Evolutionary conservation across 116 monocot genomes (phyloP).

Genomic region (Iris pallida): DNA sequence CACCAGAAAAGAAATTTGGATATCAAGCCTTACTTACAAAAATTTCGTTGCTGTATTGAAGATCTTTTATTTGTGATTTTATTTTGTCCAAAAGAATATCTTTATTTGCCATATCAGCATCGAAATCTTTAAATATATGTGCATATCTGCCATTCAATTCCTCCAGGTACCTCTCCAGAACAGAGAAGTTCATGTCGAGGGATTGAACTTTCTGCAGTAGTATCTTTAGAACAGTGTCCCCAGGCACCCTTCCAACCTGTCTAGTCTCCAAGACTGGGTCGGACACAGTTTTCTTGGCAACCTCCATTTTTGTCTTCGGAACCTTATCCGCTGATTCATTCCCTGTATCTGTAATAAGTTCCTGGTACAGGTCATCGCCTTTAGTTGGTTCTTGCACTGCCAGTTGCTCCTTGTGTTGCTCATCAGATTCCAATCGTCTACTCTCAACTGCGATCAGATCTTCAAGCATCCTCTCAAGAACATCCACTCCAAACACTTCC

Average conservation of each 20-base stretch:
- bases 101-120: conserved; percentile 55
- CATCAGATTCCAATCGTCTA: conserved; percentile 30
- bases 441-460: conserved; percentile 70
- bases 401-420: conserved; percentile 24
- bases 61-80: conserved; percentile 37
- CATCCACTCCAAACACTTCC: conserved; percentile 93
- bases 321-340: conserved; percentile 21
- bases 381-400: conserved; percentile 21
- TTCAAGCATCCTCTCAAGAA: conserved; percentile 90
- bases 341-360: conserved; percentile 11
- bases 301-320: conserved; percentile 22
- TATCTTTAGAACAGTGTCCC: conserved; percentile 86
- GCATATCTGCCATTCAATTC: conserved; percentile 82
- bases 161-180: conserved; percentile 81
- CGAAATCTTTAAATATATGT: conserved; percentile 67
- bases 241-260: conserved; percentile 83
- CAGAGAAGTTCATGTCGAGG: conserved; percentile 72
- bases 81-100: conserved; percentile 47
- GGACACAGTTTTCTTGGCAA: conserved; percentile 20
- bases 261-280: conserved; percentile 27
- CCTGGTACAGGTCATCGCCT: conserved; percentile 15
- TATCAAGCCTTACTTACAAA: conserved; percentile 43
- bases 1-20: conserved; percentile 1
- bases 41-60: conserved; percentile 37
- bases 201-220: conserved; percentile 83